Conservation (phyloP, 2,329 filamentous ascomycete species). For the Aphanocladium album region DNA sequence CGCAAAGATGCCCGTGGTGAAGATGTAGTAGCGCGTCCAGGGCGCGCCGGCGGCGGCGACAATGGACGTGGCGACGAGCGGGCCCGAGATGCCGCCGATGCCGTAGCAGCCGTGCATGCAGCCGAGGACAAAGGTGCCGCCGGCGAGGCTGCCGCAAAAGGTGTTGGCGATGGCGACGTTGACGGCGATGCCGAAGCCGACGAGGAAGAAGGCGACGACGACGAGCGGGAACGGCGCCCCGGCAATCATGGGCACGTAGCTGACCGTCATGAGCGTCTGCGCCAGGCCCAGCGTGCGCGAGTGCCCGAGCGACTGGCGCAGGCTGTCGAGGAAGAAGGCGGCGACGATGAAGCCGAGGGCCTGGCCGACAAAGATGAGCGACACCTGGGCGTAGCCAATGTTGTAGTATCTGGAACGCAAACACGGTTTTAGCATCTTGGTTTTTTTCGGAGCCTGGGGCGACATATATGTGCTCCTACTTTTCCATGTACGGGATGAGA, state of each 20-base stretch:
- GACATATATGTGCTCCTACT: no score
- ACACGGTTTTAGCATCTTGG: constrained; percentile 2
- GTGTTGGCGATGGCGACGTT: constrained; percentile 55
- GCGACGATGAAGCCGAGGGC: constrained; percentile 71
- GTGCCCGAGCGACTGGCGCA: constrained; percentile 60
- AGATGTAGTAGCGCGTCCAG: constrained; percentile 70
- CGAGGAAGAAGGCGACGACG: constrained; percentile 62
- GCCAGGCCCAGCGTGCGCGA: constrained; percentile 63
- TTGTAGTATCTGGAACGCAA: constrained; percentile 50
- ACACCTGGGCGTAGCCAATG: constrained; percentile 74
- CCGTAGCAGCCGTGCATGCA: constrained; percentile 64
- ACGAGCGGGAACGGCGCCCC: constrained; percentile 67
- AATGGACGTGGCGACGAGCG: constrained; percentile 70
- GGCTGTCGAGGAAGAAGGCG: constrained; percentile 61
- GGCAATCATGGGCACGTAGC: constrained; percentile 60
- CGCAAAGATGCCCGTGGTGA: constrained; percentile 55
- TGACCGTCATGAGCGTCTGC: constrained; percentile 55
- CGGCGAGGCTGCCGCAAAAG: constrained; percentile 51
- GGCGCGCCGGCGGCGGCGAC: constrained; percentile 51
- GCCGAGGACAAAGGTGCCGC: constrained; percentile 53
- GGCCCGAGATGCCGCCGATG: constrained; percentile 60
- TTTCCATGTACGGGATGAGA: constrained; percentile 75
- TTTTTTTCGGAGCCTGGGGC: no score
- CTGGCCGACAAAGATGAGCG: constrained; percentile 75
- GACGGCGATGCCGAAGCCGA: constrained; percentile 54